Base-by-base conservation (phyloP, 768 basidiomycete species). In the Lactarius sp. region DNA sequence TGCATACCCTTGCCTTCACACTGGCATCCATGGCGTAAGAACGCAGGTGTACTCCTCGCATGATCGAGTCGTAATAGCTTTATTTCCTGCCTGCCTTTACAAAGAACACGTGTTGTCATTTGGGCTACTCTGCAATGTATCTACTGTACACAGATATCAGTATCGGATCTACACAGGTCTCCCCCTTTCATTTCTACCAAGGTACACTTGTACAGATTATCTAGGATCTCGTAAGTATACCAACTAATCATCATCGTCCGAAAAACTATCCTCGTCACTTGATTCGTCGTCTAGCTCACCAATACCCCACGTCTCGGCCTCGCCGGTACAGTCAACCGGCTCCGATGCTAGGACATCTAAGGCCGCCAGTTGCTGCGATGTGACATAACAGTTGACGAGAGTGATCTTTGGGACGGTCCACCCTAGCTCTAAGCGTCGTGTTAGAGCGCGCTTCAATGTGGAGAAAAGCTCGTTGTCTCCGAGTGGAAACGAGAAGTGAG, bases 401-500 rank as follows among this genome's bases (percentile, higher is more conserved):
- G 12, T 10, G 12, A 66, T 55, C 27, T 20, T 18, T 12, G 53
- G 46, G n/a, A 33, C 6, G 22, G 39, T 22, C n/a, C 44, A 53
- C 12, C 51, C 52, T 33, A 51, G 33, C 4, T 54, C 18, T 4
- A 18, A n/a, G 39, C 65, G 65, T 52, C 31, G 27, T 13, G 53
- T 31, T 13, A 66, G 53, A 27, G 56, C 52, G 31, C 57, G 46
- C 50, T 31, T 55, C n/a, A 66, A 10, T n/a, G 57, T 51, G 16
- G 57, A 51, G 53, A 64, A 65, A 27, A 66, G 65, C 27, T 64
- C 36, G 8, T 13, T 6, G 14, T 65, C 27, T 16, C 65, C 65
- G 5, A 65, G 36, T 3, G 65, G 65, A 33, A 64, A 66, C 2
- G 62, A 65, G 41, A 66, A 64, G 34, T 66, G 65, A 7, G 62